Base-by-base conservation (phyloP, 331 rosid species). In the Arachis monticola region DNA sequence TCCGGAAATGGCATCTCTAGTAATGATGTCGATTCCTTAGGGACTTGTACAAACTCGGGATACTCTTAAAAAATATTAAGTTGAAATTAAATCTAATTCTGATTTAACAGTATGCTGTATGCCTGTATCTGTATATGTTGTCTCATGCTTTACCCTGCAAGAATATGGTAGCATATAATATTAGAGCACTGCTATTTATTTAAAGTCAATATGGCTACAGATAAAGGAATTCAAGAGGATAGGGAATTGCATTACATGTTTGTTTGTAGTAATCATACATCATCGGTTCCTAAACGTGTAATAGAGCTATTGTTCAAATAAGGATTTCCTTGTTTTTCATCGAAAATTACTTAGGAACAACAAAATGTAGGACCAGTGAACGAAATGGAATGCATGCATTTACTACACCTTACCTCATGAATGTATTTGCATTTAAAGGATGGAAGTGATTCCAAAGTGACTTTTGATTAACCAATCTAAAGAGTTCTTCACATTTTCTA, bases 141-240 rank as follows among this genome's bases (percentile, higher is more conserved):
- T 69, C 64, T 51, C 72, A 74, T 14, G 70, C 67, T 74, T 79
- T 58, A 52, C 35, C 78, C 86, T 83, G 81, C 72, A 83, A 75
- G 53, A 70, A 40, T 46, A 78, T 56, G 72, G 64, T 14, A 5
- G 40, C 72, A 68, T 67, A 41, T 10, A 53, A 47, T 67, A 53
- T 60, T 53, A 53, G 22, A 44, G 48, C 12, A 9, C 10, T 41
- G 0, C 69, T 56, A 56, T 61, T 53, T 60, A 45, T 52, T 45
- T 48, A 17, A 46, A 66, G 66, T 41, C 38, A 42, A 1, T 9
- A 52, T 81, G 56, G 53, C 50, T 35, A 65, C 61, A 10, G 51
- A 57, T 47, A 63, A 55, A 55, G 72, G 41, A 61, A 69, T 17
- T 17, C 61, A 41, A 8, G 32, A 44, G 32, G 2, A 55, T 63